Percentiles rank a stretch among this genome's conserved stretches.
Evolutionary conservation across 371 early-diverging fungal species (phyloP).

Genomic region (Rhizomucor miehei): DNA sequence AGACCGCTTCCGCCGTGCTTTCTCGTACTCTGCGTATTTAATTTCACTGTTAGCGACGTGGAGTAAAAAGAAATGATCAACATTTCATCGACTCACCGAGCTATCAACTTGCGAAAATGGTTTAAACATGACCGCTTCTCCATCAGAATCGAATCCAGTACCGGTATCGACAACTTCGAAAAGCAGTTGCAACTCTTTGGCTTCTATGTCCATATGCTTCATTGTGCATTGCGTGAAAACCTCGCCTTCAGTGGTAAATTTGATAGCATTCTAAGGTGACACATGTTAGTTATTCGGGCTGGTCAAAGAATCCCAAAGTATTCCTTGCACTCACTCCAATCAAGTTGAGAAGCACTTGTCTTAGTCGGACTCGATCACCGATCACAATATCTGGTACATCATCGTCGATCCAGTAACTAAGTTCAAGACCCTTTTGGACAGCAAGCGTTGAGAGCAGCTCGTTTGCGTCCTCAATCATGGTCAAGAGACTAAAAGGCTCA

Average conservation of each 20-base stretch:
- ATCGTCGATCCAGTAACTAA: slow-evolving; percentile 60
- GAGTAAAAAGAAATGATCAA: not conserved
- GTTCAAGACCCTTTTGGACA: slow-evolving; percentile 57
- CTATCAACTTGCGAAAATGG: slow-evolving; percentile 68
- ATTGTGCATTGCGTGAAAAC: slow-evolving; percentile 59
- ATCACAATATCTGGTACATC: slow-evolving; percentile 58
- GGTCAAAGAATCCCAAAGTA: not conserved
- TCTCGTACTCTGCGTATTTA: slow-evolving; percentile 41
- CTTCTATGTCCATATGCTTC: slow-evolving; percentile 22
- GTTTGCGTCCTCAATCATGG: slow-evolving; percentile 64
- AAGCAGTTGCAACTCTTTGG: slow-evolving; percentile 37
- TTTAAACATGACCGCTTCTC: slow-evolving; percentile 66
- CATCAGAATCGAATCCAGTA: slow-evolving; percentile 59
- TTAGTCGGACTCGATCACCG: slow-evolving; percentile 57
- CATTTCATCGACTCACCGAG: slow-evolving; percentile 32
- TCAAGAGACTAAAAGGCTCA: slow-evolving; percentile 57
- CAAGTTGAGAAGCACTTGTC: slow-evolving; percentile 57
- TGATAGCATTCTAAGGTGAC: slow-evolving; percentile 60
- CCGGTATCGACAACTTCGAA: slow-evolving; percentile 69
- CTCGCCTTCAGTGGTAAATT: slow-evolving; percentile 62
- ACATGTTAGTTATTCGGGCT: not conserved
- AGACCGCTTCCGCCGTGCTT: slow-evolving; percentile 69
- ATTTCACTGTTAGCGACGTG: not conserved
- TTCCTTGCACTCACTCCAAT: slow-evolving; percentile 40
- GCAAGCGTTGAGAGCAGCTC: slow-evolving; percentile 59